Evolutionary conservation across 73 alveolate genomes (phyloP).

Genomic region (Urostyla sp.): DNA sequence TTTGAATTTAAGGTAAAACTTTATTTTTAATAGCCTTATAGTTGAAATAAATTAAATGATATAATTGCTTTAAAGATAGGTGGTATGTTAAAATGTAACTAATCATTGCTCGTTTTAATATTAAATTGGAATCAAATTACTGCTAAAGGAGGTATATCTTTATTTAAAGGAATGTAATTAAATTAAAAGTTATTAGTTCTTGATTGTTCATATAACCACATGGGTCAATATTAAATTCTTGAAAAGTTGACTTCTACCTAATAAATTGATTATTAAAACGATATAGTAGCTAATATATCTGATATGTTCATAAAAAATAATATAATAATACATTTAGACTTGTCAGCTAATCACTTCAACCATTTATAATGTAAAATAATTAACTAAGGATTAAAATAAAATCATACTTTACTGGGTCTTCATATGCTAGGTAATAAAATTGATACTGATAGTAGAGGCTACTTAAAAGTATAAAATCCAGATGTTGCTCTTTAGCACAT

Average conservation of each 20-base stretch:
- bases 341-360: slow-evolving; percentile 10
- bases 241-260: background rate
- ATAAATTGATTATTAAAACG: background rate
- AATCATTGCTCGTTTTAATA: background rate
- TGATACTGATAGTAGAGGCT: slow-evolving; percentile 82
- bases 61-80: background rate
- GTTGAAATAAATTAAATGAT: slow-evolving; percentile 23
- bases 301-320: slow-evolving; percentile 1
- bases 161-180: slow-evolving; percentile 6
- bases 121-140: slow-evolving; percentile 21
- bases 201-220: slow-evolving; percentile 22
- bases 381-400: slow-evolving; percentile 71
- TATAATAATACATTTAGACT: slow-evolving; percentile 19
- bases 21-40: background rate
- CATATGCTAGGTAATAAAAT: slow-evolving; percentile 88
- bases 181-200: slow-evolving; percentile 7
- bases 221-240: background rate
- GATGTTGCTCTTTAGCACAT: slow-evolving; percentile 44
- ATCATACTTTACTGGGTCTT: slow-evolving; percentile 87
- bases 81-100: slow-evolving; percentile 1
- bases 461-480: slow-evolving; percentile 26
- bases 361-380: slow-evolving; percentile 64
- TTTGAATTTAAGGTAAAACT: slow-evolving; percentile 11
- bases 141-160: slow-evolving; percentile 21
- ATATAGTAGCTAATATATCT: background rate